Evolutionary conservation across 1,284 basidiomycete species (phyloP), one percentile per base, ranked within the genome.

Genomic region (Sparassis latifolia): DNA sequence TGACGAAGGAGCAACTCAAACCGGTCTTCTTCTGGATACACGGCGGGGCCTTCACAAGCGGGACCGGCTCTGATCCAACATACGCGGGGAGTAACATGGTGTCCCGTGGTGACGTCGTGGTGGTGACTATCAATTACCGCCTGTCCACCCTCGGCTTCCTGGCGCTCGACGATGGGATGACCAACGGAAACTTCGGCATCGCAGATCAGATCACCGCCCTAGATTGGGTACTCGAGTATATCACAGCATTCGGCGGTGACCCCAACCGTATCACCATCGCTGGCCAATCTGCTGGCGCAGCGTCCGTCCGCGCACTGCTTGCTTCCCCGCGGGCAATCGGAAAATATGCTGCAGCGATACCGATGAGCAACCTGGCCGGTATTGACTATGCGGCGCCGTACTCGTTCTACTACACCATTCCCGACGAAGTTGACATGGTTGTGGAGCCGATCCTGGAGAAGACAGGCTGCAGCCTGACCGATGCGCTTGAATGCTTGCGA

Each of bases 41-140:
- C 57, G 73, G 73, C 2, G 73, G 74, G n/a, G 69, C 70, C 4
- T 74, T 74, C 58, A 75, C 75, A 40, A 70, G 74, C 29, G 72
- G 64, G 1, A 54, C 56, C 2, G 61, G 57, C 7, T 59, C 58
- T 10, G 59, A 62, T 45, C 51, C 61, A 10, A 62, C 58, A 9
- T 61, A 61, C 53, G 63, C 62, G 5, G 61, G 64, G 7, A 55
- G 71, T 4, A 66, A 64, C 32, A 60, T 78, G 32, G 69, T 69
- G 5, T 71, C 70, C 4, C 67, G 74, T 5, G 69, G 69, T 0
- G 74, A 77, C 52, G 66, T 76, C 20, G 73, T 77, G 1, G 58
- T 77, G 5, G 72, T 77, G 46, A 70, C 69, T 5, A 70, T 74
- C 62, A 75, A 77, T 63, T 76, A 78, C 59, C 72, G 70, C 12